These are phyloP conservation scores for Phytopythium helicoides DNA, from an alignment of 352 stramenopile species.

Conservation along the genomic window DNA sequence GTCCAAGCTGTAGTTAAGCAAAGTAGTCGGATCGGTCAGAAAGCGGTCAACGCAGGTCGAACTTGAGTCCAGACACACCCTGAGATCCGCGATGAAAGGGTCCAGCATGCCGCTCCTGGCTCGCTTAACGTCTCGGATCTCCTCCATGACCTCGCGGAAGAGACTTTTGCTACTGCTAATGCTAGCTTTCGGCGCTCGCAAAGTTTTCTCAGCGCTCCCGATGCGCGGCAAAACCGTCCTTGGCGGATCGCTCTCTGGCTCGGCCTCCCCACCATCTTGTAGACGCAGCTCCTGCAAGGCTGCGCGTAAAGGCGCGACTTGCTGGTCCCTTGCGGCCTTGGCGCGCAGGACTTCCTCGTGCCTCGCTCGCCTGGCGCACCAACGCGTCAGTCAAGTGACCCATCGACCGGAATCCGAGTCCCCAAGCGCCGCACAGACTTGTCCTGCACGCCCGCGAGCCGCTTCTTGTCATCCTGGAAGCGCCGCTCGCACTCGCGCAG, in stretches of 20 bases:
- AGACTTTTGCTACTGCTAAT: constrained; percentile 16
- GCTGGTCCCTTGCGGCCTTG: constrained; percentile 30
- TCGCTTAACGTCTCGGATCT: constrained; percentile 39
- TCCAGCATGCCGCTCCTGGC: constrained; percentile 36
- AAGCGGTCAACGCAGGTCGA: neutral
- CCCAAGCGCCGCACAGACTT: constrained; percentile 34
- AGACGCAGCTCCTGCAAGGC: constrained; percentile 12
- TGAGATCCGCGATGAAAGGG: constrained; percentile 49
- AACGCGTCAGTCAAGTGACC: neutral
- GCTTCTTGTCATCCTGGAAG: constrained; percentile 50
- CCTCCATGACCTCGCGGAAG: constrained; percentile 43
- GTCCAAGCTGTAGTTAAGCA: constrained; percentile 33
- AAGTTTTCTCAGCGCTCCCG: neutral
- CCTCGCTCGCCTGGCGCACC: constrained; percentile 32
- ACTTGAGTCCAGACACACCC: constrained; percentile 19
- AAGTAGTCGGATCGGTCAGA: neutral
- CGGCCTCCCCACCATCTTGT: neutral
- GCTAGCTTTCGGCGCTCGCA: constrained; percentile 2
- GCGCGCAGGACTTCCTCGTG: constrained; percentile 40
- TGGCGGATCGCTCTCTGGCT: constrained; percentile 4
- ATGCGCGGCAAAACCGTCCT: constrained; percentile 11
- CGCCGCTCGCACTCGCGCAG: constrained; percentile 30
- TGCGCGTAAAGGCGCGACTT: constrained; percentile 17
- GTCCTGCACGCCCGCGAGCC: constrained; percentile 37
- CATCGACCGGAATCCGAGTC: no score